These are phyloP conservation scores for Clarireedia homoeocarpa DNA, from an alignment of 2,329 filamentous ascomycete genomes.

Conservation along the genomic window DNA sequence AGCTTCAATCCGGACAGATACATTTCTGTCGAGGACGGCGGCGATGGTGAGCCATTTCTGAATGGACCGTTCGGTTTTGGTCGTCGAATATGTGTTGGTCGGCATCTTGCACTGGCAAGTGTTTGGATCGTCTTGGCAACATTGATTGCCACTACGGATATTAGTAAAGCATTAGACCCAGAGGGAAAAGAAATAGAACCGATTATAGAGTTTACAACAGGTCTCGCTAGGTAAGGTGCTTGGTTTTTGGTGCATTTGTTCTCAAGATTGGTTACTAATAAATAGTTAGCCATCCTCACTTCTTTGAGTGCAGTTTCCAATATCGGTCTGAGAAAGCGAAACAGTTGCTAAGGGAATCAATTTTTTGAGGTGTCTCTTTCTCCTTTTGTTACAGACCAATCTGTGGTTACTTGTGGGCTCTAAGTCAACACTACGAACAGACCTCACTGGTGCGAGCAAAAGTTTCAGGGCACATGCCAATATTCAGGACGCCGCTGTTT, in stretches of 20 bases:
- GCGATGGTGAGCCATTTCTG: constrained; percentile 38
- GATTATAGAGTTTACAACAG: constrained; percentile 18
- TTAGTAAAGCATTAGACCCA: constrained; percentile 29
- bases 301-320: background rate
- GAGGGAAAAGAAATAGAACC: constrained; percentile 31
- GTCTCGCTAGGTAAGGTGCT: constrained; percentile 19
- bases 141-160: constrained; percentile 33
- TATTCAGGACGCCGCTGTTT: background rate
- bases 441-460: background rate
- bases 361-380: background rate
- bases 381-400: background rate
- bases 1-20: constrained; percentile 41
- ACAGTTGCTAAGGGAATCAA: background rate
- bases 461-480: background rate
- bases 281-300: background rate
- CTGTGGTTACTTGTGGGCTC: no score
- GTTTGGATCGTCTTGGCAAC: constrained; percentile 36
- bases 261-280: no score
- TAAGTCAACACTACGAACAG: background rate
- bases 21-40: constrained; percentile 32
- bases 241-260: no score
- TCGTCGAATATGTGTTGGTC: constrained; percentile 39
- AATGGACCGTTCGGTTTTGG: constrained; percentile 46
- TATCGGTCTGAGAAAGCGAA: background rate
- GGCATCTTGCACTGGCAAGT: constrained; percentile 40